Evolutionary conservation across 2,329 filamentous ascomycete species (phyloP).

Genomic region (Zasmidium citrigriseum): DNA sequence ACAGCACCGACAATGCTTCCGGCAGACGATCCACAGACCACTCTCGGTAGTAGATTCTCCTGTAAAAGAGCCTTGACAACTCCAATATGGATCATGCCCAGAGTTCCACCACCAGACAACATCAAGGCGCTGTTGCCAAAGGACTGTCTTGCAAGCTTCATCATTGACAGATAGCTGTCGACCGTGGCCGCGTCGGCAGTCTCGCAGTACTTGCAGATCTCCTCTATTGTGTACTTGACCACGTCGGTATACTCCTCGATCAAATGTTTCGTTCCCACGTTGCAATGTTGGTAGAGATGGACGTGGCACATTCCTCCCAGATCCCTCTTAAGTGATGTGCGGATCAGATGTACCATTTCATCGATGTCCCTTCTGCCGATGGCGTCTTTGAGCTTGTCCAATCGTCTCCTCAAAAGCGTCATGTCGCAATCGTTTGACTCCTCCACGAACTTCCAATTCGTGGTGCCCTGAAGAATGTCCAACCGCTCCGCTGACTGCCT

Average conservation of each 20-base stretch:
- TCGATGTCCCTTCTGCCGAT: constrained; percentile 20
- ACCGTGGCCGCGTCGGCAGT: constrained; percentile 8
- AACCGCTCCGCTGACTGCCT: constrained; percentile 15
- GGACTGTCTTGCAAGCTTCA: constrained; percentile 21
- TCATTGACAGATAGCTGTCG: constrained; percentile 16
- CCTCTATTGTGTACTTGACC: constrained; percentile 27
- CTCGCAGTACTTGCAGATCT: constrained; percentile 22
- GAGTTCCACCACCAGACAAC: constrained; percentile 26
- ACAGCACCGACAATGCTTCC: constrained; percentile 27
- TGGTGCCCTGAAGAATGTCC: constrained; percentile 23
- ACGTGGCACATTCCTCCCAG: constrained; percentile 25
- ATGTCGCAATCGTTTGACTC: constrained; percentile 21
- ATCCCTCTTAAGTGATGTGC: constrained; percentile 23
- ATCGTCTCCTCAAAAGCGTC: constrained; percentile 15
- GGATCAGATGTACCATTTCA: constrained; percentile 22
- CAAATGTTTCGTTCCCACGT: constrained; percentile 22
- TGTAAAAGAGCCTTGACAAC: constrained; percentile 23
- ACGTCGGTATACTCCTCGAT: constrained; percentile 27
- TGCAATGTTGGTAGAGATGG: constrained; percentile 22
- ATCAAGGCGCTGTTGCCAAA: constrained; percentile 27
- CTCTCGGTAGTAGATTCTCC: constrained; percentile 20
- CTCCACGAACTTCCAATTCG: constrained; percentile 23
- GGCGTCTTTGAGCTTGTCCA: constrained; percentile 21
- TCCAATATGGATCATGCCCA: constrained; percentile 28
- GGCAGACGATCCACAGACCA: constrained; percentile 26